These are phyloP conservation scores for Lactifluus piperatus DNA, from an alignment of 768 basidiomycete genomes.

Conservation along the genomic window DNA sequence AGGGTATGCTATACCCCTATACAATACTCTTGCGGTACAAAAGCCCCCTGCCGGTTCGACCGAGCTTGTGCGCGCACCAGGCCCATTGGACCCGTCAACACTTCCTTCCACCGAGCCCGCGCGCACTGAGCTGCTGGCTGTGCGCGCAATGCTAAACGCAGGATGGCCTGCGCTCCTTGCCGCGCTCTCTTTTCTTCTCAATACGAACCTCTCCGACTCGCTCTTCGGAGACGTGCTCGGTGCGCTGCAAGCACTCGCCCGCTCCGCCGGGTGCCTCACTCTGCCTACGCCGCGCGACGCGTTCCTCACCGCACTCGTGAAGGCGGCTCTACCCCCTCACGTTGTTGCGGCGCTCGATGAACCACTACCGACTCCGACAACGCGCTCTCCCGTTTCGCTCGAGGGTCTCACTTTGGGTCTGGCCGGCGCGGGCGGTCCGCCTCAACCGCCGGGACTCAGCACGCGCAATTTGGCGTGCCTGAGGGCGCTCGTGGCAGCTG, in stretches of 20 bases:
- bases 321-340: conserved; percentile 83
- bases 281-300: conserved; percentile 77
- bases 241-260: conserved; percentile 76
- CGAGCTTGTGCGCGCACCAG: conserved; percentile 59
- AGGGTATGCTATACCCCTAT: conserved; percentile 64
- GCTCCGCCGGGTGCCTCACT: conserved; percentile 83
- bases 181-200: conserved; percentile 79
- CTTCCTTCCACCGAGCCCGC: conserved; percentile 46
- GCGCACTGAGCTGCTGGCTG: conserved; percentile 50
- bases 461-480: conserved; percentile 89
- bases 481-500: conserved; percentile 68
- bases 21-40: conserved; percentile 60
- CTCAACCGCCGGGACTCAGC: conserved; percentile 65
- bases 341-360: conserved; percentile 82
- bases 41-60: conserved; percentile 52
- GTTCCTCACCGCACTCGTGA: conserved; percentile 83
- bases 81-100: conserved; percentile 53
- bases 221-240: conserved; percentile 82
- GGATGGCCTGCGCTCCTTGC: conserved; percentile 93
- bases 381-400: conserved; percentile 47
- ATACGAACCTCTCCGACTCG: conserved; percentile 85
- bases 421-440: conserved; percentile 17
- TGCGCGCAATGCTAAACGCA: conserved; percentile 71
- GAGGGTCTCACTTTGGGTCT: conserved; percentile 57
- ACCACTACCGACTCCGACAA: conserved; percentile 43